Evolutionary conservation across 805 yeast genomes (phyloP).

Genomic region (Zygosaccharomyces siamensis): DNA sequence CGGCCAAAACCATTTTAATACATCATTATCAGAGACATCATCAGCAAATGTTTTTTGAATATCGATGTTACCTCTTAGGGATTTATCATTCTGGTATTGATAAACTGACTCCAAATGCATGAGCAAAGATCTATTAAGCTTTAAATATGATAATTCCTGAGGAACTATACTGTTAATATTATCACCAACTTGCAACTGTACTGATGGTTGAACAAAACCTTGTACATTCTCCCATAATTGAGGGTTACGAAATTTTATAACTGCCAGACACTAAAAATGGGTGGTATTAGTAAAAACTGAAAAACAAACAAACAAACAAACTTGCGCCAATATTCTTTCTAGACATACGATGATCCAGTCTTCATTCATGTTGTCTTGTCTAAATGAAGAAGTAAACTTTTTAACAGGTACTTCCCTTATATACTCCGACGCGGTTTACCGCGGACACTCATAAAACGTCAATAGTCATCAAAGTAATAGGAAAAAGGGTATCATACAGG

Average conservation of each 20-base stretch:
- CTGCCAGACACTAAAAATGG: conserved; percentile 21
- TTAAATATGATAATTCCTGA: conserved; percentile 6
- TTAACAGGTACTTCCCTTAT: neutral
- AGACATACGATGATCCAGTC: conserved; percentile 16
- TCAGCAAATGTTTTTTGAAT: conserved; percentile 14
- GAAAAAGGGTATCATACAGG: neutral
- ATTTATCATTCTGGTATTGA: conserved; percentile 4
- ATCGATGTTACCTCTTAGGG: conserved; percentile 7
- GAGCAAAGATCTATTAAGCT: conserved; percentile 5
- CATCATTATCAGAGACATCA: conserved; percentile 13
- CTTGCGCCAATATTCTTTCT: too few species aligned
- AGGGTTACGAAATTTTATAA: conserved; percentile 23
- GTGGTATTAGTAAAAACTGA: neutral
- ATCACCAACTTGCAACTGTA: neutral
- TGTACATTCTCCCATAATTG: conserved; percentile 11
- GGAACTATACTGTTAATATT: neutral
- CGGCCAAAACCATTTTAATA: conserved; percentile 18
- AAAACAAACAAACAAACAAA: neutral
- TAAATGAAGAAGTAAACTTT: too few species aligned
- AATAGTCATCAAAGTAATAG: neutral
- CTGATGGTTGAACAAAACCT: neutral
- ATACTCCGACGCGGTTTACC: neutral
- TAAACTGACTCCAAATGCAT: conserved; percentile 8
- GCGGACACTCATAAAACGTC: neutral
- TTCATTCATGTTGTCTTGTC: conserved; percentile 1